Conservation (phyloP, 768 basidiomycete species). For the Plicaturopsis crispa region DNA sequence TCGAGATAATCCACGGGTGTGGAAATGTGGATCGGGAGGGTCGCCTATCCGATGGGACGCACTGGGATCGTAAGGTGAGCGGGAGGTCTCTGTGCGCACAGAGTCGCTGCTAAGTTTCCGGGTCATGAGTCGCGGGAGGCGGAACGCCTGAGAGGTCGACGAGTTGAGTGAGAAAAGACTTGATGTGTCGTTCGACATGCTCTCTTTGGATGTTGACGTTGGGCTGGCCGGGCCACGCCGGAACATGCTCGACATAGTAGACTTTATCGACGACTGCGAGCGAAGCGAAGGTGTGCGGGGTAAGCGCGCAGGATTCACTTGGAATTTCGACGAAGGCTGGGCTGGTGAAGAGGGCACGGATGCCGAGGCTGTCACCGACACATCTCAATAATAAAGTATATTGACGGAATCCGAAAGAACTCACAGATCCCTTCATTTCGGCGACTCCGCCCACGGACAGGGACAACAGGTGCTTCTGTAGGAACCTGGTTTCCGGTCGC, state of each 20-base stretch:
- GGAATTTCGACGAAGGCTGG: conserved; percentile 32
- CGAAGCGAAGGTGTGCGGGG: conserved; percentile 44
- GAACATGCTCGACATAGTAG: conserved; percentile 44
- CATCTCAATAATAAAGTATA: conserved; percentile 3
- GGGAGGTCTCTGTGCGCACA: conserved; percentile 35
- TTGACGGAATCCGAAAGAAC: conserved; percentile 22
- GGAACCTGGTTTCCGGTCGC: conserved; percentile 51
- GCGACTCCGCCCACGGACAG: conserved; percentile 30
- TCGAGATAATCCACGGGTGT: conserved; percentile 20
- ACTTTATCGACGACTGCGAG: conserved; percentile 45
- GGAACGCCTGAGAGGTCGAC: conserved; percentile 24
- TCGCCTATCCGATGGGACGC: conserved; percentile 10
- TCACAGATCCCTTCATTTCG: conserved; percentile 16
- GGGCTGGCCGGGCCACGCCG: conserved; percentile 31
- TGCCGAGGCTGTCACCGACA: conserved; percentile 2
- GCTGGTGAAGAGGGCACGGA: conserved; percentile 17
- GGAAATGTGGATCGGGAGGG: too few species aligned
- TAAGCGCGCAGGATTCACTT: conserved; percentile 20
- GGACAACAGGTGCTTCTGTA: conserved; percentile 55
- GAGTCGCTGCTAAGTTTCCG: conserved; percentile 45
- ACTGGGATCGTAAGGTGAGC: conserved; percentile 25
- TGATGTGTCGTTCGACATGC: conserved; percentile 33
- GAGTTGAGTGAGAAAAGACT: conserved; percentile 25
- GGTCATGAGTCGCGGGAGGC: conserved; percentile 28
- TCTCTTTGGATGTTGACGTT: conserved; percentile 29